Percentiles rank a stretch among this genome's conserved stretches.
These are phyloP conservation scores for Exophiala lecanii-corni DNA, from an alignment of 2,329 filamentous ascomycete species.

Conservation along the genomic window DNA sequence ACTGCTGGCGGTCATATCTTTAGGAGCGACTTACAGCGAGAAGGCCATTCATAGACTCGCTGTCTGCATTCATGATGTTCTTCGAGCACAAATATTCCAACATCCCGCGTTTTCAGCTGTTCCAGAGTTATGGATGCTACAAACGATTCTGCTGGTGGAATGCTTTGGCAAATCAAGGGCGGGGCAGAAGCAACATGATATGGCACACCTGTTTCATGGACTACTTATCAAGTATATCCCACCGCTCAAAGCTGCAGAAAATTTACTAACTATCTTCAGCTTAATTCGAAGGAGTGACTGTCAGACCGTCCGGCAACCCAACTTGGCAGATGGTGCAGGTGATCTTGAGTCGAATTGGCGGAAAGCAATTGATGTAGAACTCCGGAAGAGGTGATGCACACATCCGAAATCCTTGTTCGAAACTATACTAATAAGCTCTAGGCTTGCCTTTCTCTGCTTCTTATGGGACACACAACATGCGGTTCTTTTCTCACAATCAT, in stretches of 20 bases:
- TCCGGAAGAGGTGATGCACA: slow-evolving; percentile 47
- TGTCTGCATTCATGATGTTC: slow-evolving; percentile 58
- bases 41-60: slow-evolving; percentile 57
- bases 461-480: slow-evolving; percentile 65
- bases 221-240: slow-evolving; percentile 45
- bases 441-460: slow-evolving; percentile 56
- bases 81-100: slow-evolving; percentile 56
- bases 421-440: slow-evolving; percentile 3
- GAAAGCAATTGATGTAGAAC: slow-evolving; percentile 52
- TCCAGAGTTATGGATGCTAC: slow-evolving; percentile 58
- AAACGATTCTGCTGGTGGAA: slow-evolving; percentile 59
- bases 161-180: slow-evolving; percentile 62
- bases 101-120: slow-evolving; percentile 54
- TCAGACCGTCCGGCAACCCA: slow-evolving; percentile 41
- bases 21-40: slow-evolving; percentile 59
- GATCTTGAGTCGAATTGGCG: slow-evolving; percentile 48
- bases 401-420: neutral
- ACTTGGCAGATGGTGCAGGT: slow-evolving; percentile 32
- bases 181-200: slow-evolving; percentile 60
- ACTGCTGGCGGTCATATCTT: slow-evolving; percentile 51
- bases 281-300: slow-evolving; percentile 51
- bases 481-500: slow-evolving; percentile 60
- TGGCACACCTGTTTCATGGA: slow-evolving; percentile 57
- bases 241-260: no score
- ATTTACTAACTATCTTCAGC: slow-evolving; percentile 6